These are phyloP conservation scores for Neurospora sp. DNA, from an alignment of 495 filamentous ascomycete genomes.

Conservation along the genomic window DNA sequence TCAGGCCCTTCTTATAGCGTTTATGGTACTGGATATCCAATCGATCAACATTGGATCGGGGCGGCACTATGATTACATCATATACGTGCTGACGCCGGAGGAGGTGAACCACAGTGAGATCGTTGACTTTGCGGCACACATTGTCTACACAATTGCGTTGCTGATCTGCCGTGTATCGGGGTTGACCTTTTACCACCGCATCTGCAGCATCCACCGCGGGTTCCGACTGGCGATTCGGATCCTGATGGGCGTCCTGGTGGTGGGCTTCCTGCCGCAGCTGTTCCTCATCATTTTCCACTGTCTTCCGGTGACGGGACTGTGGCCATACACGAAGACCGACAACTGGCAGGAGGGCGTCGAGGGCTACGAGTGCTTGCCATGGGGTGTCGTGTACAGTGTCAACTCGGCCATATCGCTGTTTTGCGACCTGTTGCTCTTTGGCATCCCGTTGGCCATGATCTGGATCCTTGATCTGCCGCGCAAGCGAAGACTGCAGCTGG, in stretches of 20 bases:
- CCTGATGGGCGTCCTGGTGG: constrained; percentile 25
- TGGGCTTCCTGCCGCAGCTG: constrained; percentile 31
- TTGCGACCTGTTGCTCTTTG: constrained; percentile 36
- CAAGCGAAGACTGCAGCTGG: constrained; percentile 29
- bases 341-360: constrained; percentile 25
- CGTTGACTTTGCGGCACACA: constrained; percentile 35
- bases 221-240: constrained; percentile 26
- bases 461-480: constrained; percentile 25
- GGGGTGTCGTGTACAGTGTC: constrained; percentile 36
- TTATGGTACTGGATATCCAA: constrained; percentile 29
- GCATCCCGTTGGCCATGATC: constrained; percentile 33
- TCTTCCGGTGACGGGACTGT: constrained; percentile 32
- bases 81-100: constrained; percentile 31
- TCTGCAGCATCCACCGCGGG: constrained; percentile 24
- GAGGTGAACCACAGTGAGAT: constrained; percentile 30
- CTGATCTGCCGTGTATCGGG: constrained; percentile 38
- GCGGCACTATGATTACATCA: constrained; percentile 37
- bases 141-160: constrained; percentile 38
- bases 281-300: constrained; percentile 39
- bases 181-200: constrained; percentile 37
- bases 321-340: constrained; percentile 22
- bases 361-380: constrained; percentile 29
- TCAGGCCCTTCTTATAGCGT: constrained; percentile 24
- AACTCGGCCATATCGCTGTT: constrained; percentile 33
- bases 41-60: constrained; percentile 37